A percentile compares a stretch with the other conserved stretches of the same genome.
These are phyloP conservation scores for Trametes gibbosa DNA, from an alignment of 768 basidiomycete species.

Conservation along the genomic window DNA sequence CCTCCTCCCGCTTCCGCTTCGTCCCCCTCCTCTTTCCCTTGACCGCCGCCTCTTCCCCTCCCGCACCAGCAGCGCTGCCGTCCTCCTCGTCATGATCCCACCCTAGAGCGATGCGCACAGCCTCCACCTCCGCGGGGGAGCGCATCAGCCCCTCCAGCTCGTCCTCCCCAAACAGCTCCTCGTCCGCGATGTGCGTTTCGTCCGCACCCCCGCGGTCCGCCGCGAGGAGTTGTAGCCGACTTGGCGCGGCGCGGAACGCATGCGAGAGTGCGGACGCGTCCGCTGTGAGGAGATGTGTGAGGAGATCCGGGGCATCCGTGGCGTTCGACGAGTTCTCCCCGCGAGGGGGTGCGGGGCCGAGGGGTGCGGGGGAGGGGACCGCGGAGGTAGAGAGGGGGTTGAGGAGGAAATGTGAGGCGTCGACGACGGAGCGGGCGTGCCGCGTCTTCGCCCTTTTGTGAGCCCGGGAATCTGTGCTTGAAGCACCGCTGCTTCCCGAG, in stretches of 20 bases:
- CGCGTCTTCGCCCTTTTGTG: slow-evolving; percentile 36
- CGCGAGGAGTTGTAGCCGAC: slow-evolving; percentile 65
- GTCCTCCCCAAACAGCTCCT: slow-evolving; percentile 68
- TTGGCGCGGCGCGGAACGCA: slow-evolving; percentile 38
- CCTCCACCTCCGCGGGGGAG: slow-evolving; percentile 47
- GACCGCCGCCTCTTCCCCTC: slow-evolving; percentile 11
- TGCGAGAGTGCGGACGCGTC: slow-evolving; percentile 30
- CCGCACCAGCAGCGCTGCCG: background rate
- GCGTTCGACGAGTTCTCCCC: too few relatives aligned
- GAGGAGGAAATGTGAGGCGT: slow-evolving; percentile 56
- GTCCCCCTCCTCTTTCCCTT: slow-evolving; percentile 19
- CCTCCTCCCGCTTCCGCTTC: background rate
- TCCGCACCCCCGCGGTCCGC: slow-evolving; percentile 55
- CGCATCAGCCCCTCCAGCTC: slow-evolving; percentile 66
- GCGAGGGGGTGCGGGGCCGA: background rate
- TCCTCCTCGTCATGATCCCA: slow-evolving; percentile 29
- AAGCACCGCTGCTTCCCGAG: background rate
- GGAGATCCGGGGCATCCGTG: slow-evolving; percentile 31
- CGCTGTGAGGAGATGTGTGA: slow-evolving; percentile 56
- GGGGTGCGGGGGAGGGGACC: background rate
- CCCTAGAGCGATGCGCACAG: slow-evolving; percentile 37
- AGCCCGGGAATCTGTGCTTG: slow-evolving; percentile 23
- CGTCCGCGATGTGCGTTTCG: slow-evolving; percentile 53
- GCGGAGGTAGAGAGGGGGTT: slow-evolving; percentile 45
- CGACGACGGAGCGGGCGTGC: slow-evolving; percentile 34